Percentiles rank a stretch among this genome's conserved stretches.
phyloP scores from a whole-genome alignment of 1,284 basidiomycete genomes.

The Waitea zeae region DNA sequence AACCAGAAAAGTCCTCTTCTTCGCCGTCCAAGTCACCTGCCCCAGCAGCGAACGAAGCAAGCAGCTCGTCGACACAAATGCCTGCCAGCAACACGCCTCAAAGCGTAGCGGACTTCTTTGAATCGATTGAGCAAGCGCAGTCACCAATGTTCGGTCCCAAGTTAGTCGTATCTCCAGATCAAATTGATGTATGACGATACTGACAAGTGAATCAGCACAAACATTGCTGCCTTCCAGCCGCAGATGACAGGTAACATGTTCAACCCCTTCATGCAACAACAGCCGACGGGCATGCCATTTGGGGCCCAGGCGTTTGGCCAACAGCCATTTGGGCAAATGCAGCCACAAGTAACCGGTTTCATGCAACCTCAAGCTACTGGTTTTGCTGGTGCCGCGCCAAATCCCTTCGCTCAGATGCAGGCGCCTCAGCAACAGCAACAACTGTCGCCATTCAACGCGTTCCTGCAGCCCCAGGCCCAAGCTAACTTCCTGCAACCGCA shows the following conservation, averaged over 20 bases:
- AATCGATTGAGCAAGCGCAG: conserved; percentile 76
- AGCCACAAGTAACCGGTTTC: too few relatives aligned
- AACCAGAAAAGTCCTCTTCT: too few relatives aligned
- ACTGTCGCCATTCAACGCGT: conserved; percentile 45
- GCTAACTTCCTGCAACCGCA: conserved; percentile 61
- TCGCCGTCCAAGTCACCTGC: too few relatives aligned
- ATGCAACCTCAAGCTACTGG: conserved; percentile 13
- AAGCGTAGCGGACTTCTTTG: conserved; percentile 77
- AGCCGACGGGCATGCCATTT: conserved; percentile 32
- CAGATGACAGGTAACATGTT: too few relatives aligned
- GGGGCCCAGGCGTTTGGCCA: conserved; percentile 11
- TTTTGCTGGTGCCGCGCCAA: conserved; percentile 19
- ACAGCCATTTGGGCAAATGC: conserved; percentile 15
- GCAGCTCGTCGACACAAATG: too few relatives aligned
- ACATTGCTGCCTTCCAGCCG: too few relatives aligned
- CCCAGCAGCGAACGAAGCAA: too few relatives aligned
- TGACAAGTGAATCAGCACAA: too few relatives aligned
- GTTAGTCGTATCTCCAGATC: too few relatives aligned
- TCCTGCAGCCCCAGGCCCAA: too few relatives aligned
- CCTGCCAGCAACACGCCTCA: too few relatives aligned
- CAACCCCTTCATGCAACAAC: conserved; percentile 24
- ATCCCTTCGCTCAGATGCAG: conserved; percentile 21
- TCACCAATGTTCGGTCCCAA: conserved; percentile 56
- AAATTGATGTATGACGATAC: too few relatives aligned
- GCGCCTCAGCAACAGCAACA: conserved; percentile 26